Evolutionary conservation across 306 rosid species (phyloP), one percentile per base, ranked within the genome.

Genomic region (Ormosia emarginata): DNA sequence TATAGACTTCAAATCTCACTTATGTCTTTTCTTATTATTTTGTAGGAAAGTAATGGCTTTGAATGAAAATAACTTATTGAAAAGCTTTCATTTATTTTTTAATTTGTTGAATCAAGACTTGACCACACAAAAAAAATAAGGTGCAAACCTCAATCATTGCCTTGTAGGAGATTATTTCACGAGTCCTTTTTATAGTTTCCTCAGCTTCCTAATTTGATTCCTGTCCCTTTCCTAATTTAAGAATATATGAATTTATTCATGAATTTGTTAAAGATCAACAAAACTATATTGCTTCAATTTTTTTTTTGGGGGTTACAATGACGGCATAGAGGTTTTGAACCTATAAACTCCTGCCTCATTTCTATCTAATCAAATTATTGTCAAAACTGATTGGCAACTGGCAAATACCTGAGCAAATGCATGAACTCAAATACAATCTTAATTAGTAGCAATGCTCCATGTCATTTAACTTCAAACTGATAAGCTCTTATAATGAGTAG

Each of bases 81-180:
- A 61, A 69, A 62, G 33, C 59, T 79, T 4, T 49, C 44, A 44
- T 65, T 6, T 65, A 14, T 50, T 24, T 41, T 66, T 47, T 36
- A 50, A 76, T 71, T 43, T 41, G 56, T 55, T 46, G 57, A 78
- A 83, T 70, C 79, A 34, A 39, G 15, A 82, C 77, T 57, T 36
- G 74, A 29, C 30, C n/a, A 55, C 39, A 64, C 55, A 18, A 56
- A 39, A 36, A 57, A 11, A 55, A 40, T 73, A 39, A 10, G 41
- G 53, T 65, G 62, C 15, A 32, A 33, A n/a, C 62, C 62, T 65
- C 55, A 74, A 30, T 50, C 33, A 37, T 32, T 61, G 24, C 41
- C 62, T 80, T 24, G 46, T 67, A 13, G 75, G 64, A 62, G 57
- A 71, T 47, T 47, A 12, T 46, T 49, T 80, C 36, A 17, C 36